Conservation (phyloP, 345 rosid genomes). For the Gossypium raimondii region DNA sequence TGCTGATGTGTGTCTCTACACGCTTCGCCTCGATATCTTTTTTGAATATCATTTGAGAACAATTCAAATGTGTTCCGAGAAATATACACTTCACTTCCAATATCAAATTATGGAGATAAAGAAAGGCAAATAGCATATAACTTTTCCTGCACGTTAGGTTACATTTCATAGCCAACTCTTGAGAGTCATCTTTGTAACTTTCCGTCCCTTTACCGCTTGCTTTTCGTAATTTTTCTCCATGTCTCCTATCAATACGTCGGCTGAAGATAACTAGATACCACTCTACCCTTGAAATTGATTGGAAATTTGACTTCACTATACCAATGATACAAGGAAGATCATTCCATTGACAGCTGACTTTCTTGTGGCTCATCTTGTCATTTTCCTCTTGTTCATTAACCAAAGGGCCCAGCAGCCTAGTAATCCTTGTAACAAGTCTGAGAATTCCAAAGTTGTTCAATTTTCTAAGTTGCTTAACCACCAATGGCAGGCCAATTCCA, state of each 20-base stretch:
- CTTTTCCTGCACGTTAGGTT: slow-evolving; percentile 15
- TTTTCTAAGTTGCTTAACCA: background rate
- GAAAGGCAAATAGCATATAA: background rate
- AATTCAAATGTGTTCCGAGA: background rate
- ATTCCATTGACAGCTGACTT: slow-evolving; percentile 10
- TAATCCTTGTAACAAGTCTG: slow-evolving; percentile 1
- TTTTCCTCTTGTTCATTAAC: background rate
- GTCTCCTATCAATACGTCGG: slow-evolving; percentile 1
- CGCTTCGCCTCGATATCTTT: background rate
- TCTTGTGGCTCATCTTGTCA: background rate
- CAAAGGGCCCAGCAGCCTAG: too few species aligned
- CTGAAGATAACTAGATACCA: background rate
- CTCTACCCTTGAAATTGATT: background rate
- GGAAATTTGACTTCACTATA: background rate
- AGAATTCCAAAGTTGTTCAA: background rate
- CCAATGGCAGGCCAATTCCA: background rate
- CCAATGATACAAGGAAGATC: slow-evolving; percentile 6
- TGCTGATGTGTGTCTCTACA: background rate
- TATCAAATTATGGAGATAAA: slow-evolving; percentile 1
- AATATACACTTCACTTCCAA: background rate
- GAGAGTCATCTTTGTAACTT: background rate
- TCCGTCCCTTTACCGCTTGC: background rate
- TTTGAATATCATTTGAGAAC: background rate
- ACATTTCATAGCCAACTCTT: background rate
- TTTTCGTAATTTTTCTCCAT: background rate